These are phyloP conservation scores for Pseudogymnoascus sp. DNA, from an alignment of 2,329 filamentous ascomycete genomes.

Conservation along the genomic window DNA sequence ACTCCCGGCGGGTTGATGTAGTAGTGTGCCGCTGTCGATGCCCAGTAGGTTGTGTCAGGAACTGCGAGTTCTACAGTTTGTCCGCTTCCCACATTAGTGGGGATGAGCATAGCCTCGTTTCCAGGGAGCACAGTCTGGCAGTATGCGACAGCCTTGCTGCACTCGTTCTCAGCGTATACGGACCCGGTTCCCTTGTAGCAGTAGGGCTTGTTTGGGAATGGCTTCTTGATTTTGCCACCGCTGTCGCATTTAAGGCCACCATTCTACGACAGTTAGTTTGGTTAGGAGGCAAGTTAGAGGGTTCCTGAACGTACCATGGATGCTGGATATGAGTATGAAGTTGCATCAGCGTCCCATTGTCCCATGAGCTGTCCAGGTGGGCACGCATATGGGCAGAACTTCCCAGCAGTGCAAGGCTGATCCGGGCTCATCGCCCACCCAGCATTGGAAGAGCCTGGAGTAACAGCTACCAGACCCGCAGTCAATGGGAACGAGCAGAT, in stretches of 20 bases:
- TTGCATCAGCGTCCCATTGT: constrained; percentile 69
- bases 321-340: constrained; percentile 56
- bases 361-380: constrained; percentile 68
- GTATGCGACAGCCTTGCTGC: constrained; percentile 56
- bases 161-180: constrained; percentile 60
- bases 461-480: constrained; percentile 60
- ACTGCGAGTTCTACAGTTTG: constrained; percentile 55
- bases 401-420: constrained; percentile 57
- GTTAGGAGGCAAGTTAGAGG: neutral
- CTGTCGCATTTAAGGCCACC: constrained; percentile 68
- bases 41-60: constrained; percentile 65
- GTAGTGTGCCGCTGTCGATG: constrained; percentile 64
- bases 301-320: constrained; percentile 57
- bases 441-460: constrained; percentile 55
- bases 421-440: constrained; percentile 79
- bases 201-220: constrained; percentile 60
- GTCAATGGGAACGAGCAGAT: constrained; percentile 61
- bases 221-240: constrained; percentile 58
- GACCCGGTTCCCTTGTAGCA: constrained; percentile 63
- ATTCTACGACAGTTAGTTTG: constrained; percentile 41
- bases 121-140: constrained; percentile 76
- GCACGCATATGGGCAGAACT: constrained; percentile 72
- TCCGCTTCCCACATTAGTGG: constrained; percentile 53
- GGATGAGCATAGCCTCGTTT: constrained; percentile 76
- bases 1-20: constrained; percentile 73